phyloP scores from a whole-genome alignment of 257 asterid genomes.

The Vinca minor region DNA sequence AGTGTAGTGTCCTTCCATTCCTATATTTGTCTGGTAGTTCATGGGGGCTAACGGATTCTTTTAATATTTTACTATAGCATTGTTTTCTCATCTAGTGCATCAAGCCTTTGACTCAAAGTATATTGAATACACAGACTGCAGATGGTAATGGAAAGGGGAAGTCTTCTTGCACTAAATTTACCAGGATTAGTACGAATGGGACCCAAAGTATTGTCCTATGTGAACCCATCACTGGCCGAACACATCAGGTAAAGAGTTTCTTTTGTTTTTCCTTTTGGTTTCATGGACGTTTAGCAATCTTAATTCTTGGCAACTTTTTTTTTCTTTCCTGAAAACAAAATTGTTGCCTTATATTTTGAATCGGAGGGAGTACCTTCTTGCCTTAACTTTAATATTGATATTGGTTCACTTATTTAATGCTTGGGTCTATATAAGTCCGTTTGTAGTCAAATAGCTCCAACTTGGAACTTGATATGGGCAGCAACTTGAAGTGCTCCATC shows the following conservation, averaged over 20 bases:
- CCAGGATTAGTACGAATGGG: slow-evolving; percentile 79
- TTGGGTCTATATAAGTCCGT: too few species aligned
- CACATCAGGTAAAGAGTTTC: slow-evolving; percentile 65
- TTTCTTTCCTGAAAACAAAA: neutral
- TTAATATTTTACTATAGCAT: too few species aligned
- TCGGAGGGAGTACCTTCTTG: neutral
- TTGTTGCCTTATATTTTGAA: too few species aligned
- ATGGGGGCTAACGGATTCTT: neutral
- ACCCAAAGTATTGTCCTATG: slow-evolving; percentile 74
- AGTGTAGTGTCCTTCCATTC: neutral
- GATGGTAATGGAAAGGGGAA: slow-evolving; percentile 50
- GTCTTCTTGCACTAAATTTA: slow-evolving; percentile 80
- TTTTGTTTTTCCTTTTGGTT: neutral
- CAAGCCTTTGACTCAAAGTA: slow-evolving; percentile 12
- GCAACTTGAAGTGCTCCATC: too few species aligned
- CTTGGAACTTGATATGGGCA: too few species aligned
- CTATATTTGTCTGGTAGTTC: neutral
- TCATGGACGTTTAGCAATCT: neutral
- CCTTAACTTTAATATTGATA: neutral
- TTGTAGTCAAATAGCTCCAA: too few species aligned
- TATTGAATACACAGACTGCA: slow-evolving; percentile 38
- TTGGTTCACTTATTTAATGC: neutral
- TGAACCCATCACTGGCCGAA: slow-evolving; percentile 87
- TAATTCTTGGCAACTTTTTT: slow-evolving; percentile 3
- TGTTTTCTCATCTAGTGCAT: slow-evolving; percentile 11